Evolutionary conservation across 1,139 yeast genomes (phyloP).

Genomic region (Nakaseomyces kungkrabaensis): DNA sequence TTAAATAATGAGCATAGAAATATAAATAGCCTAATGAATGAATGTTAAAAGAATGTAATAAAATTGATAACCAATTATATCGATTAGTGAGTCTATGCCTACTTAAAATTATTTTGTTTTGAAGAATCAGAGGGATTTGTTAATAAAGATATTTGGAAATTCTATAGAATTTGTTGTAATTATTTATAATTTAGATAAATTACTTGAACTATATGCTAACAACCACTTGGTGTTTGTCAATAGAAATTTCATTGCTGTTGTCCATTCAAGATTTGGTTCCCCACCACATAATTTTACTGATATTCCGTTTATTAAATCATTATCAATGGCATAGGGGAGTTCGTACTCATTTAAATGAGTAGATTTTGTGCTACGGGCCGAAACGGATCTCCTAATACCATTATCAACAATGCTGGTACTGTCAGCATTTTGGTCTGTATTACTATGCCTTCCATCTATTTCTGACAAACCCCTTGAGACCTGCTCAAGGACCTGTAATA

Average conservation of each 20-base stretch:
- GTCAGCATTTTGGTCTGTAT: conserved; percentile 32
- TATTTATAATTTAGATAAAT: conserved; percentile 5
- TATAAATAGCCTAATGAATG: not conserved
- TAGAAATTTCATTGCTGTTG: conserved; percentile 74
- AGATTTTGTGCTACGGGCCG: not conserved
- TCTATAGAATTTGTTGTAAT: not conserved
- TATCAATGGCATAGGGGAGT: conserved; percentile 56
- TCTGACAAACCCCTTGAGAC: conserved; percentile 5
- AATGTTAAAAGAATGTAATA: not conserved
- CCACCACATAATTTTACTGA: conserved; percentile 61
- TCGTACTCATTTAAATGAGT: conserved; percentile 28
- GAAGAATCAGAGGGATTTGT: too few species aligned
- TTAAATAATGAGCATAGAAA: not conserved
- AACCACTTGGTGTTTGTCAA: conserved; percentile 49
- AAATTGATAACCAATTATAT: too few species aligned
- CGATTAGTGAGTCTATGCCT: too few species aligned
- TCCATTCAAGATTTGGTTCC: conserved; percentile 72
- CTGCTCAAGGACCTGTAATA: conserved; percentile 19
- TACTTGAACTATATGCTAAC: conserved; percentile 30
- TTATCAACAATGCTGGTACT: conserved; percentile 20
- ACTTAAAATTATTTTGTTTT: too few species aligned
- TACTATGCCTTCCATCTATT: not conserved
- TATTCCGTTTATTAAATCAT: conserved; percentile 69
- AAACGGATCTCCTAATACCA: conserved; percentile 17
- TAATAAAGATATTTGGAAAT: too few species aligned